A percentile compares a stretch with the other conserved stretches of the same genome.
phyloP scores from a whole-genome alignment of 495 filamentous ascomycete species.

The Tetracladium setigerum region DNA sequence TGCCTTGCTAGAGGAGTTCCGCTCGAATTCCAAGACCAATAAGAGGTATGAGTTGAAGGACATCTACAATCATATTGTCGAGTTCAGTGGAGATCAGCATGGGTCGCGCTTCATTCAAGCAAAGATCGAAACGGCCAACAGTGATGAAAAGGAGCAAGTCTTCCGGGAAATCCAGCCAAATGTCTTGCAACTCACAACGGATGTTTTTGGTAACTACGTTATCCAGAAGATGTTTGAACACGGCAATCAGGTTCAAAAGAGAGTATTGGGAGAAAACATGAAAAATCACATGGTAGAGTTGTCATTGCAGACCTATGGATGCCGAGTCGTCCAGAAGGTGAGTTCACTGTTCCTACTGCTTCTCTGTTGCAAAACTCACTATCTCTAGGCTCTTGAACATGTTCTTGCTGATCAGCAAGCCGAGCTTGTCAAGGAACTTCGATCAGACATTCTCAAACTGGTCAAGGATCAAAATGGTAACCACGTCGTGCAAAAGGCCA shows the following conservation, averaged over 20 bases:
- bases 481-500: slow-evolving; percentile 93
- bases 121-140: slow-evolving; percentile 90
- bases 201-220: slow-evolving; percentile 97
- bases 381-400: slow-evolving; percentile 69
- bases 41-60: slow-evolving; percentile 85
- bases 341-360: slow-evolving; percentile 32
- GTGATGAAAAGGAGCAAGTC: slow-evolving; percentile 92
- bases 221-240: slow-evolving; percentile 98
- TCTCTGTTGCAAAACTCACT: neutral
- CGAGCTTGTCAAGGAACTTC: slow-evolving; percentile 73
- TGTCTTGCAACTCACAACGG: slow-evolving; percentile 82
- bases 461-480: slow-evolving; percentile 92
- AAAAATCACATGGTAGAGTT: slow-evolving; percentile 71
- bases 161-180: slow-evolving; percentile 83
- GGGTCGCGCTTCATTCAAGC: slow-evolving; percentile 94
- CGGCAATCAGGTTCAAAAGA: slow-evolving; percentile 91
- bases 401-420: slow-evolving; percentile 87
- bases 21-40: slow-evolving; percentile 62
- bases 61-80: slow-evolving; percentile 82
- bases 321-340: slow-evolving; percentile 85
- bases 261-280: slow-evolving; percentile 77
- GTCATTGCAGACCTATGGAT: slow-evolving; percentile 89
- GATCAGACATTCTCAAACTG: slow-evolving; percentile 68
- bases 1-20: slow-evolving; percentile 71
- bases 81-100: slow-evolving; percentile 93